These are phyloP conservation scores for Claviceps purpurea DNA, from an alignment of 2,329 filamentous ascomycete genomes.

Conservation along the genomic window DNA sequence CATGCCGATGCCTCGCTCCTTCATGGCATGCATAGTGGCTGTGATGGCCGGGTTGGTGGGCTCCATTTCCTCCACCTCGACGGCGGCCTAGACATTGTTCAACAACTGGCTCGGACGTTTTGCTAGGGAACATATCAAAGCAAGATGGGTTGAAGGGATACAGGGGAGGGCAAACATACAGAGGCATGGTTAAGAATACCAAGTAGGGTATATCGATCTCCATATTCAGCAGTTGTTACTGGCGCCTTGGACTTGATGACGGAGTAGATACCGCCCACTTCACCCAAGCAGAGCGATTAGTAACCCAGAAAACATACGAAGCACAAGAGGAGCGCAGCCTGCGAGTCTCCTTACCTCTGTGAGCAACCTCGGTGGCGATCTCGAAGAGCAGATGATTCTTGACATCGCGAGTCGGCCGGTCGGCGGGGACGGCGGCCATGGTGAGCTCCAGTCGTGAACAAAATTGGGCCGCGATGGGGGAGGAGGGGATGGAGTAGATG, in stretches of 20 bases:
- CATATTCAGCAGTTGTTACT: constrained; percentile 96
- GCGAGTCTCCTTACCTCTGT: constrained; percentile 54
- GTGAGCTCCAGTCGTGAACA: background rate
- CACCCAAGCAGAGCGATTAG: constrained; percentile 1
- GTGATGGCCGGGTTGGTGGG: constrained; percentile 69
- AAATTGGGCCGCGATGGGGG: background rate
- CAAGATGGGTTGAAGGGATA: background rate
- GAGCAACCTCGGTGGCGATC: constrained; percentile 91
- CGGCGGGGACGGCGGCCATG: constrained; percentile 35
- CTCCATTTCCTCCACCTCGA: constrained; percentile 89
- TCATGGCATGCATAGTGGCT: constrained; percentile 83
- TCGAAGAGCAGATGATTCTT: constrained; percentile 95
- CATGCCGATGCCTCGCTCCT: constrained; percentile 75
- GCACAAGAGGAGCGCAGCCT: constrained; percentile 11
- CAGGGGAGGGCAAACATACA: constrained; percentile 34
- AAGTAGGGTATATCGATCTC: constrained; percentile 88
- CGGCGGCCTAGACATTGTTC: constrained; percentile 55
- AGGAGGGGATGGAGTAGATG: background rate
- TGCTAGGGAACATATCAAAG: background rate
- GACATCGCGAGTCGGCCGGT: constrained; percentile 52
- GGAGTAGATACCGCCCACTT: constrained; percentile 97
- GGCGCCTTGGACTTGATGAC: constrained; percentile 98
- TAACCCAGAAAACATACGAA: background rate
- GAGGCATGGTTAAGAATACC: constrained; percentile 87
- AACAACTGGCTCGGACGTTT: constrained; percentile 1